Conservation (phyloP, 2,329 filamentous ascomycete species). For the Atkinsonella hypoxylon region DNA sequence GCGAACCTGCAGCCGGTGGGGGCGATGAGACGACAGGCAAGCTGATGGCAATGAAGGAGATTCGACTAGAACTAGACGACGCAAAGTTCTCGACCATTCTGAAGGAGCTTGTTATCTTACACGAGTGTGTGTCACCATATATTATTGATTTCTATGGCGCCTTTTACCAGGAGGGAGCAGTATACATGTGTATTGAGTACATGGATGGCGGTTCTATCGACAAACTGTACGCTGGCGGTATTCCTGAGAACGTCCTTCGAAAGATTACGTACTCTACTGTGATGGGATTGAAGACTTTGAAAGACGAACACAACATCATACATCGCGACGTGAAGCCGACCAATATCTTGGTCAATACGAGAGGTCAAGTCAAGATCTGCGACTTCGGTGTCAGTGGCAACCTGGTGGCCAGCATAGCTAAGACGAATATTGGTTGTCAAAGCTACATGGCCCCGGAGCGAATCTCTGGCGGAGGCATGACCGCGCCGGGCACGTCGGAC, state of each 20-base stretch:
- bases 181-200: constrained; percentile 98
- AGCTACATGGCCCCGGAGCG: constrained; percentile 98
- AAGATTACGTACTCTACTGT: constrained; percentile 88
- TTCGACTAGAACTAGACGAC: constrained; percentile 88
- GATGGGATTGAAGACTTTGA: constrained; percentile 82
- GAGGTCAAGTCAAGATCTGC: constrained; percentile 92
- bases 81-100: constrained; percentile 94
- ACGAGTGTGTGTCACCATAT: constrained; percentile 87
- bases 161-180: constrained; percentile 96
- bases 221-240: constrained; percentile 82
- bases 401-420: constrained; percentile 90
- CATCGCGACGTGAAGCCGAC: constrained; percentile 97
- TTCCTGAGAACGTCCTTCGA: constrained; percentile 75
- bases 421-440: constrained; percentile 97
- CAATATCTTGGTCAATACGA: constrained; percentile 88
- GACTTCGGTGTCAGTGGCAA: constrained; percentile 98
- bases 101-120: constrained; percentile 92
- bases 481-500: constrained; percentile 54
- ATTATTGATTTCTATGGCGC: constrained; percentile 99
- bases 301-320: constrained; percentile 98
- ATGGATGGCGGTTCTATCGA: constrained; percentile 99
- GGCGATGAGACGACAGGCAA: constrained; percentile 50
- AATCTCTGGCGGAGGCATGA: constrained; percentile 76
- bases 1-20: constrained; percentile 22
- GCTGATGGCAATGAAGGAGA: constrained; percentile 99